Evolutionary conservation across 2,329 filamentous ascomycete species (phyloP).

Genomic region (Elsinoe arachidis): DNA sequence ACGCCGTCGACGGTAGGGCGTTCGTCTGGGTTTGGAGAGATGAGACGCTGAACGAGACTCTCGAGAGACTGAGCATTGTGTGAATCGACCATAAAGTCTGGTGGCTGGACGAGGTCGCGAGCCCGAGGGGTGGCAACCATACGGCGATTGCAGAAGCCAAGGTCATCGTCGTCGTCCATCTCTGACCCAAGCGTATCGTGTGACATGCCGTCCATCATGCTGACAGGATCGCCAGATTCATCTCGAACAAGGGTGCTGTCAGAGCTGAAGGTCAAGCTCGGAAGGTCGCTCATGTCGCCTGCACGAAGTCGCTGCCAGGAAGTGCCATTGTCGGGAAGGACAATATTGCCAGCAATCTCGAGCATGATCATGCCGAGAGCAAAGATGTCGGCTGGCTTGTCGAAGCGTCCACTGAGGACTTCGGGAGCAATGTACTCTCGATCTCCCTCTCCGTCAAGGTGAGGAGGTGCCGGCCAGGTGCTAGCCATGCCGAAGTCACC

Average conservation of each 20-base stretch:
- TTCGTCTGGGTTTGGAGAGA: slow-evolving; percentile 61
- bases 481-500: slow-evolving; percentile 80
- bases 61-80: slow-evolving; percentile 69
- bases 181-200: slow-evolving; percentile 15
- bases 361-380: slow-evolving; percentile 89
- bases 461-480: slow-evolving; percentile 63
- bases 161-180: slow-evolving; percentile 24
- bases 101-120: slow-evolving; percentile 57
- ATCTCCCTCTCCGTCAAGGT: slow-evolving; percentile 85
- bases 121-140: slow-evolving; percentile 16
- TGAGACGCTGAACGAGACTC: slow-evolving; percentile 79
- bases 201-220: slow-evolving; percentile 9
- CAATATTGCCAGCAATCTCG: slow-evolving; percentile 88
- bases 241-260: slow-evolving; percentile 65
- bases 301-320: slow-evolving; percentile 85
- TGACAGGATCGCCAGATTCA: slow-evolving; percentile 55
- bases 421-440: slow-evolving; percentile 94
- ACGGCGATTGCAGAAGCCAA: slow-evolving; percentile 23
- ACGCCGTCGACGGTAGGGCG: slow-evolving; percentile 70
- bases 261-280: slow-evolving; percentile 72
- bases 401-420: slow-evolving; percentile 74
- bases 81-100: slow-evolving; percentile 79
- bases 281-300: slow-evolving; percentile 81
- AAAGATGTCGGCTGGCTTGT: slow-evolving; percentile 89
- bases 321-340: slow-evolving; percentile 83